Evolutionary conservation across 2,329 filamentous ascomycete genomes (phyloP).

Genomic region (Knufia petricola): DNA sequence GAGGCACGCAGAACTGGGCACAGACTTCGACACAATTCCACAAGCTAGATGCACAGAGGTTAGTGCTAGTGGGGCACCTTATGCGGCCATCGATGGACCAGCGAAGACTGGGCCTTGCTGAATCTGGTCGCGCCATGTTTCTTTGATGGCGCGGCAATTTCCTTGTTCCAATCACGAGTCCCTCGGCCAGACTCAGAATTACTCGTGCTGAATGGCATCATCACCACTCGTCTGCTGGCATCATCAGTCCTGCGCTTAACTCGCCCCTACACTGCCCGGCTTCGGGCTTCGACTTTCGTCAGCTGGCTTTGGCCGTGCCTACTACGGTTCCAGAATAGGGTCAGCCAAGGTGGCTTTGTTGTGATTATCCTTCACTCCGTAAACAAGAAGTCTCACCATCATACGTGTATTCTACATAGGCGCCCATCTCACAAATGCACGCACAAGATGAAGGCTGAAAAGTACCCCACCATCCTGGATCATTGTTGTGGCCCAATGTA

Average conservation of each 20-base stretch:
- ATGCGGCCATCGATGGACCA: conserved; percentile 7
- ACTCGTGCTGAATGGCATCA: conserved; percentile 1
- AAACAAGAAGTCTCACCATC: conserved; percentile 1
- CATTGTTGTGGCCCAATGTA: conserved; percentile 1
- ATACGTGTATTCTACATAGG: no score
- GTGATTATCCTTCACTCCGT: not conserved
- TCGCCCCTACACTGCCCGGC: conserved; percentile 7
- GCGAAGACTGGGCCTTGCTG: conserved; percentile 2
- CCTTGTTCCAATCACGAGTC: conserved; percentile 3
- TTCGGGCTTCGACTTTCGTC: conserved; percentile 8
- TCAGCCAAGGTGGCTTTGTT: conserved; percentile 6
- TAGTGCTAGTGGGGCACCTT: not conserved
- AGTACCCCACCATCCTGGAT: not conserved
- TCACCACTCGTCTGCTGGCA: not conserved
- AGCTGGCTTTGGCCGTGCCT: conserved; percentile 1
- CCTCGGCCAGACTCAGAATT: conserved; percentile 2
- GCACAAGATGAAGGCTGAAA: no score
- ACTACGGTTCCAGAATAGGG: conserved; percentile 6
- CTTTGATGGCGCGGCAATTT: conserved; percentile 7
- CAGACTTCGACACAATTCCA: conserved; percentile 4
- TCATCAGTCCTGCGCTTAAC: not conserved
- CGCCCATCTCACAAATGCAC: no score
- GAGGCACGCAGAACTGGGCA: not conserved
- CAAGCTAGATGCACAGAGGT: not conserved
- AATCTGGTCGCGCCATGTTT: conserved; percentile 5